phyloP scores from a whole-genome alignment of 176 grass and related monocot species.

The Oryza australiensis region DNA sequence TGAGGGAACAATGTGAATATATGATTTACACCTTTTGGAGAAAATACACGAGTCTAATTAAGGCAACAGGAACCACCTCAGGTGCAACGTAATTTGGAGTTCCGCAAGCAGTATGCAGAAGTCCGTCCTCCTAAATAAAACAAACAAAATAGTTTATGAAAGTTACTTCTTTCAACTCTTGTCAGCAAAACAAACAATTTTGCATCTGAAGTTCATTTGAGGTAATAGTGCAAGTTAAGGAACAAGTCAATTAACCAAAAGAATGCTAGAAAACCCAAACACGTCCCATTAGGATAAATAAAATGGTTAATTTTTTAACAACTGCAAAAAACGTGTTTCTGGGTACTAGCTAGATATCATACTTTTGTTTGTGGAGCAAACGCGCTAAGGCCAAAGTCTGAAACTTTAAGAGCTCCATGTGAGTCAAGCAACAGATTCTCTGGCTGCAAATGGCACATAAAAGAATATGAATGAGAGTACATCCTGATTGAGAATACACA shows the following conservation, averaged over 20 bases:
- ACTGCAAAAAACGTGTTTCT: not conserved
- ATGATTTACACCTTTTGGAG: conserved; percentile 33
- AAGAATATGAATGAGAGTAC: conserved; percentile 31
- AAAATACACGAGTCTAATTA: not conserved
- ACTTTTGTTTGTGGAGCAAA: conserved; percentile 76
- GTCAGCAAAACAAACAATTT: not conserved
- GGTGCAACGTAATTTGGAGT: conserved; percentile 98
- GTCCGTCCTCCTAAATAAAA: conserved; percentile 60
- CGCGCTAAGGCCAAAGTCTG: conserved; percentile 91
- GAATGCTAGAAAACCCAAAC: not conserved
- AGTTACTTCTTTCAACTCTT: not conserved
- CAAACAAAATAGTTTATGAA: not conserved
- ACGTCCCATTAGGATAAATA: not conserved
- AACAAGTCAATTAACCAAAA: not conserved
- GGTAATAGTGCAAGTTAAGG: not conserved
- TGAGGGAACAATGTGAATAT: conserved; percentile 35
- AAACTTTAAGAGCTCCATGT: conserved; percentile 83
- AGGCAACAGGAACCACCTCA: conserved; percentile 57
- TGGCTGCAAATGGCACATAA: conserved; percentile 59
- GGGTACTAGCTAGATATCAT: conserved; percentile 37
- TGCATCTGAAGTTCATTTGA: not conserved
- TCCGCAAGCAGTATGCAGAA: conserved; percentile 95
- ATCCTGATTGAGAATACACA: not conserved
- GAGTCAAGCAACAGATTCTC: conserved; percentile 95
- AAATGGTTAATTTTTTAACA: not conserved